Evolutionary conservation across 495 filamentous ascomycete species (phyloP).

Genomic region (Talaromyces nanjingensis): DNA sequence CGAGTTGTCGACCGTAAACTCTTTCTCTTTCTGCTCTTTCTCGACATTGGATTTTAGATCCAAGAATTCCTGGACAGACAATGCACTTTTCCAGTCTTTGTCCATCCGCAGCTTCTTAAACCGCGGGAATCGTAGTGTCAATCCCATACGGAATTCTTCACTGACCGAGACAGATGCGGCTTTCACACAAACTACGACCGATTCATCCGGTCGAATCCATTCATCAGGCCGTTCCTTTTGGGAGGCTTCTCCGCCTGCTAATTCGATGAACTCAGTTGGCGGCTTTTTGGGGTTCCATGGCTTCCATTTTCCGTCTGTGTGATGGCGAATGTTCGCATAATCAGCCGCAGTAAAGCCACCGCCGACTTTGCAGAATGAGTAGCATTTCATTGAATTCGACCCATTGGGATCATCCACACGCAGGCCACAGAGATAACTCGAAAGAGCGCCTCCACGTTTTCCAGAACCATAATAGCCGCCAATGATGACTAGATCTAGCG

Average conservation of each 20-base stretch:
- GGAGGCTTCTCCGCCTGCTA: conserved; percentile 63
- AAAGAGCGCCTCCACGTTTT: conserved; percentile 70
- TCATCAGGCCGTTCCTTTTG: conserved; percentile 80
- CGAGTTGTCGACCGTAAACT: conserved; percentile 75
- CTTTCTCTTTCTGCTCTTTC: conserved; percentile 63
- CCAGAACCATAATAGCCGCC: conserved; percentile 93
- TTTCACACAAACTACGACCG: conserved; percentile 81
- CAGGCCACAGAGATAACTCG: conserved; percentile 83
- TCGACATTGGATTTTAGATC: conserved; percentile 66
- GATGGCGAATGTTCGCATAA: conserved; percentile 72
- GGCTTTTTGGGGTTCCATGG: conserved; percentile 77
- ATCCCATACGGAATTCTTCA: conserved; percentile 67
- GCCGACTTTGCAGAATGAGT: conserved; percentile 93
- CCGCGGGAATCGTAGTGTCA: conserved; percentile 85
- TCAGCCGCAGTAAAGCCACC: conserved; percentile 85
- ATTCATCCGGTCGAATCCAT: conserved; percentile 89
- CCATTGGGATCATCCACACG: conserved; percentile 57
- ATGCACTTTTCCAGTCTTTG: conserved; percentile 73
- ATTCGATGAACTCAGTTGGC: conserved; percentile 71
- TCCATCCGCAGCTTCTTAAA: conserved; percentile 79
- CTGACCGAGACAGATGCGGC: conserved; percentile 71
- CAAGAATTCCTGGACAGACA: conserved; percentile 71
- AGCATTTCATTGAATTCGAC: conserved; percentile 64
- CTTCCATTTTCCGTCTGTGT: conserved; percentile 86
- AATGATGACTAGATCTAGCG: conserved; percentile 79